Base-by-base conservation (phyloP, 169 alveolate genomes). In the Eimeria maxima region DNA sequence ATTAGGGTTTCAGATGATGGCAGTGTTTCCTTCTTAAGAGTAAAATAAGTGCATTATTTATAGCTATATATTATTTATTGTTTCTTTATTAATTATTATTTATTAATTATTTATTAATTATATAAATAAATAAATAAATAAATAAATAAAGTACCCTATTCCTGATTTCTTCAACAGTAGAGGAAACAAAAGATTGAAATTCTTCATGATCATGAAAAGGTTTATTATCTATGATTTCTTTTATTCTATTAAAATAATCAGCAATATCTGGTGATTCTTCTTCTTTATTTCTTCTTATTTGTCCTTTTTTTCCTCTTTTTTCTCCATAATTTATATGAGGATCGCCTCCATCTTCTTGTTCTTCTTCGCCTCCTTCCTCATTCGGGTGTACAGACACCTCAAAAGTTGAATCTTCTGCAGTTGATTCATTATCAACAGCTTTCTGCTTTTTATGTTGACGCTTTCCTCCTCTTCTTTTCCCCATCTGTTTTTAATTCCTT, bases 81-180 rank as follows among this genome's bases (percentile, higher is more conserved):
- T n/a, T n/a, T n/a, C n/a, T n/a, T n/a, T n/a, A n/a, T n/a, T n/a
- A n/a, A n/a, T n/a, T n/a, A n/a, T n/a, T n/a, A n/a, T n/a, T n/a
- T n/a, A n/a, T n/a, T n/a, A n/a, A n/a, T n/a, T n/a, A n/a, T n/a
- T n/a, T n/a, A n/a, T n/a, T n/a, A n/a, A n/a, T n/a, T n/a, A n/a
- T n/a, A n/a, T n/a, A n/a, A n/a, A n/a, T n/a, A n/a, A n/a, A n/a
- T n/a, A n/a, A n/a, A n/a, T n/a, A n/a, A n/a, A n/a, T n/a, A n/a
- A n/a, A n/a, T n/a, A n/a, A n/a, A n/a, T n/a, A n/a, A n/a, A n/a
- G n/a, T 50, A 90, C 95, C 60, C 84, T 73, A 57, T 29, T 29
- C 50, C n/a, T 60, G 27, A 90, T 55, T 76, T 90, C 95, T 44
- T 90, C 95, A 1, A 83, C 81, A 3, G 95, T 90, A 27, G 95